Evolutionary conservation across 129 eudicot species (phyloP).

Genomic region (Logfia minima): DNA sequence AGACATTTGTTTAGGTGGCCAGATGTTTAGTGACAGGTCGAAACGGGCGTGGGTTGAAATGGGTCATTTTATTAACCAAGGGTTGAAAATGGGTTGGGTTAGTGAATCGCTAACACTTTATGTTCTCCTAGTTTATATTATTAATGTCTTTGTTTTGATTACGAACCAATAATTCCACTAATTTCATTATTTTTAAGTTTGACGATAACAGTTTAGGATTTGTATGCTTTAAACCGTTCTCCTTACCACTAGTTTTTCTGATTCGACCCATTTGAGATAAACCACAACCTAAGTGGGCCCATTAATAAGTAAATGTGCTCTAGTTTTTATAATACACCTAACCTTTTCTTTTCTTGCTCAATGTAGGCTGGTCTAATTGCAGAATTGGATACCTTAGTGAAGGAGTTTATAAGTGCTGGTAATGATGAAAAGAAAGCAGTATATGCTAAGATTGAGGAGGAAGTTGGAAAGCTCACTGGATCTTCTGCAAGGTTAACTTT

Average conservation of each 20-base stretch:
- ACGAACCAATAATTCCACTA: not conserved
- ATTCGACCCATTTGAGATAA: not conserved
- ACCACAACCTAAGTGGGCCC: not conserved
- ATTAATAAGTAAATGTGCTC: not conserved
- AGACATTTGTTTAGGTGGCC: too few species aligned
- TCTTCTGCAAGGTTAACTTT: slow-evolving; percentile 67
- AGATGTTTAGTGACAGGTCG: not conserved
- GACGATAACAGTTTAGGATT: too few species aligned
- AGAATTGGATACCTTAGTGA: slow-evolving; percentile 41
- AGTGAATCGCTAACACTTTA: not conserved
- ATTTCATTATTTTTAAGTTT: too few species aligned
- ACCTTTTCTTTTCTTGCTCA: not conserved
- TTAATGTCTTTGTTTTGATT: not conserved
- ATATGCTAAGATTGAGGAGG: slow-evolving; percentile 37
- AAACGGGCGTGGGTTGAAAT: not conserved
- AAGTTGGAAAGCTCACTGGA: slow-evolving; percentile 66
- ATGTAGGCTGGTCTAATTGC: slow-evolving; percentile 83
- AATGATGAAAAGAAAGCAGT: slow-evolving; percentile 38
- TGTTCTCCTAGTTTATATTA: not conserved
- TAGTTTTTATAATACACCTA: not conserved
- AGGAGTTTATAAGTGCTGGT: slow-evolving; percentile 38
- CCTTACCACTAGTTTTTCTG: not conserved
- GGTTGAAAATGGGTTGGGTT: not conserved
- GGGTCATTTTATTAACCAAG: not conserved
- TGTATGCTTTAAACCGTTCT: too few species aligned